Evolutionary conservation across 306 rosid species (phyloP).

Genomic region (Pterocarpus santalinus): DNA sequence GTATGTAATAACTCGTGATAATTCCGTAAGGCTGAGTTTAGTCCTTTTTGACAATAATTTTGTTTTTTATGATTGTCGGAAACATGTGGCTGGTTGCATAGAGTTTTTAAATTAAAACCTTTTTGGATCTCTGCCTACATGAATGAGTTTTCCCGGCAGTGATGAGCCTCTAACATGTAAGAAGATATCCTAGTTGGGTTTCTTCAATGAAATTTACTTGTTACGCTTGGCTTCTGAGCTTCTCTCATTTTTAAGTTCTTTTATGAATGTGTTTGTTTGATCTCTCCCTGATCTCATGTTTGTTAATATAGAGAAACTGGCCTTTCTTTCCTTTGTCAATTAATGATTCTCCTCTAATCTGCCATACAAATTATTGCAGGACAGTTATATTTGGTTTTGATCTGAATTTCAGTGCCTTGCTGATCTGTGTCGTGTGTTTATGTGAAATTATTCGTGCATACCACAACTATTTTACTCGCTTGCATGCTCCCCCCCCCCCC

Average conservation of each 20-base stretch:
- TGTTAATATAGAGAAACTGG: background rate
- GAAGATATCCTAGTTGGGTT: constrained; percentile 44
- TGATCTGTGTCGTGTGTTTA: too few relatives aligned
- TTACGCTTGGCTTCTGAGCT: constrained; percentile 80
- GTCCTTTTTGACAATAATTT: background rate
- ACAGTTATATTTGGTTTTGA: background rate
- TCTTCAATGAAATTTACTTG: constrained; percentile 60
- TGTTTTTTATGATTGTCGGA: background rate
- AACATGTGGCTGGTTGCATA: background rate
- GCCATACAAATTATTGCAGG: background rate
- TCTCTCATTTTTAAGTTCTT: background rate
- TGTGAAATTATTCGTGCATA: background rate
- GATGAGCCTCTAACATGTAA: constrained; percentile 66
- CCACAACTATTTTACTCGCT: too few relatives aligned
- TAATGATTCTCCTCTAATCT: background rate
- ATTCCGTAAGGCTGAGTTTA: background rate
- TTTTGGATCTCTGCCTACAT: background rate
- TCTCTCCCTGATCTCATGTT: background rate
- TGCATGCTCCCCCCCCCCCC: too few relatives aligned
- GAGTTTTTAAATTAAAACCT: background rate
- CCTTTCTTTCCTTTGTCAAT: background rate
- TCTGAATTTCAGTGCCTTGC: background rate
- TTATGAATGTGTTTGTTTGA: background rate
- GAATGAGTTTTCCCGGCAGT: constrained; percentile 3
- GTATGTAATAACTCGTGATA: background rate